A percentile compares a stretch with the other conserved stretches of the same genome.
Conservation (phyloP, 2,329 filamentous ascomycete genomes). For the Arthroderma sp. region DNA sequence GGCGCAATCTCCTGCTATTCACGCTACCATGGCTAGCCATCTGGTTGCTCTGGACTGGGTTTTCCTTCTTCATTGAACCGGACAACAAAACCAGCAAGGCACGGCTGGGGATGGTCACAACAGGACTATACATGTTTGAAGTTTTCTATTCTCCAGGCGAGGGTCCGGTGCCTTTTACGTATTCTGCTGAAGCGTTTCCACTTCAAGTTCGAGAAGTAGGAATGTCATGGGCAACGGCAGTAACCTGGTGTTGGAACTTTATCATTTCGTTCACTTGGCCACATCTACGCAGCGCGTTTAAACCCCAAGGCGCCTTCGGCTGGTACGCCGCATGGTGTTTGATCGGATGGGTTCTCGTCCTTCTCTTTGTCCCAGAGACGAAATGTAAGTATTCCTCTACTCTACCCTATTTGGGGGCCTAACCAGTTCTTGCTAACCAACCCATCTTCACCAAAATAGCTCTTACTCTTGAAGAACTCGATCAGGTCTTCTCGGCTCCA, state of each 20-base stretch:
- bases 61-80: conserved; percentile 37
- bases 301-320: conserved; percentile 40
- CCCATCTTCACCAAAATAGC: conserved; percentile 5
- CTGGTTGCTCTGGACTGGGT: conserved; percentile 37
- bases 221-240: conserved; percentile 46
- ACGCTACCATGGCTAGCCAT: conserved; percentile 50
- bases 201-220: conserved; percentile 49
- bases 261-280: conserved; percentile 43
- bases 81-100: conserved; percentile 17
- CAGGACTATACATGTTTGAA: conserved; percentile 36
- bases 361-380: conserved; percentile 41
- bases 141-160: conserved; percentile 44
- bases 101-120: conserved; percentile 30
- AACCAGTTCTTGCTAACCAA: conserved; percentile 12
- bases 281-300: conserved; percentile 34
- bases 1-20: conserved; percentile 47
- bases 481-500: conserved; percentile 42
- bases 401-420: conserved; percentile 7
- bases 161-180: conserved; percentile 51
- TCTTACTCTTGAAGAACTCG: conserved; percentile 35
- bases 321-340: conserved; percentile 46
- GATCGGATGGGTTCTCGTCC: conserved; percentile 39
- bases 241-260: conserved; percentile 45
- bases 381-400: conserved; percentile 21
- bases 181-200: conserved; percentile 52